These are phyloP conservation scores for Helichrysum umbraculigerum DNA, from an alignment of 129 eudicot genomes.

Conservation along the genomic window DNA sequence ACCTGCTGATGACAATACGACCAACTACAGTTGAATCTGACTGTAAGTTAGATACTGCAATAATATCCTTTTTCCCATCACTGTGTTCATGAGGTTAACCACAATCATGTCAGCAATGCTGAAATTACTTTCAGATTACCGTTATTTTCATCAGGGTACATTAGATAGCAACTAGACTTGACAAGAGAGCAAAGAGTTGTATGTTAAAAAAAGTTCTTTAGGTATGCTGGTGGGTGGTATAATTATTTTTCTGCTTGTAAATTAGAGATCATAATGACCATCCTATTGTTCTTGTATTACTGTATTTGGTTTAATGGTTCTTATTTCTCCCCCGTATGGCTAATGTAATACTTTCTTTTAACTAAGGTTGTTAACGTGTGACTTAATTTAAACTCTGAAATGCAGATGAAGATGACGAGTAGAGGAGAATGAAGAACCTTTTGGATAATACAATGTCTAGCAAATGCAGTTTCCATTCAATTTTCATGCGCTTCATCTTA, in stretches of 20 bases:
- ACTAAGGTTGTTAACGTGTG: not conserved
- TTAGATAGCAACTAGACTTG: not conserved
- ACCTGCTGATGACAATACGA: not conserved
- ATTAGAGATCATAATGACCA: not conserved
- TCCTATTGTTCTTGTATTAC: not conserved
- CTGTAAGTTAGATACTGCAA: not conserved
- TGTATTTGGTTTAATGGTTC: not conserved
- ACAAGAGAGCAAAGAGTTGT: not conserved
- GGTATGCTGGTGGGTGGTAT: not conserved
- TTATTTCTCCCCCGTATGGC: not conserved
- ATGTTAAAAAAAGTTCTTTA: not conserved
- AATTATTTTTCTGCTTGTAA: not conserved
- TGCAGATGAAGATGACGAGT: conserved; percentile 80
- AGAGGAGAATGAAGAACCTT: conserved; percentile 18
- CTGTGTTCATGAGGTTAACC: not conserved
- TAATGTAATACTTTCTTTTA: not conserved
- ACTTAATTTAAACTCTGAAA: conserved; percentile 10
- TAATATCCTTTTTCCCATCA: not conserved
- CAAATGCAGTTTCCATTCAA: conserved; percentile 3
- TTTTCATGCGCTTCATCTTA: conserved; percentile 17
- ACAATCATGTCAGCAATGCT: not conserved
- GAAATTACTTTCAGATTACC: not conserved
- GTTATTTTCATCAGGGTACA: not conserved
- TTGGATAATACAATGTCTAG: conserved; percentile 11
- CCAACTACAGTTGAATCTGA: not conserved